These are phyloP conservation scores for Aphanoascus verrucosus DNA, from an alignment of 2,329 filamentous ascomycete species.

Conservation along the genomic window DNA sequence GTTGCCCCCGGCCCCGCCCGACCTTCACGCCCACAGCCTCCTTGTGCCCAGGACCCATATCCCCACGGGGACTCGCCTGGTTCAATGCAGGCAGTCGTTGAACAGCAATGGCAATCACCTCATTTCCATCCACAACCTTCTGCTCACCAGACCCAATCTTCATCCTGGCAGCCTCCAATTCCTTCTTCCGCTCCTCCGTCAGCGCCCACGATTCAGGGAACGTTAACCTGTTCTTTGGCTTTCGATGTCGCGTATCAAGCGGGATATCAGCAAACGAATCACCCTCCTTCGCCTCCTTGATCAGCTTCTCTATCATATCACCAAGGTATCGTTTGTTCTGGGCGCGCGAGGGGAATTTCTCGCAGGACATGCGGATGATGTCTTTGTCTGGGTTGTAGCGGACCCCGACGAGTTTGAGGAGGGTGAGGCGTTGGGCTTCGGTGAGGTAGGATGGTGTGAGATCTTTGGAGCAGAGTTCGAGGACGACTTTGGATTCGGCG, in stretches of 20 bases:
- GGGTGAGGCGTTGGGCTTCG: slow-evolving; percentile 59
- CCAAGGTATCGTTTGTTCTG: slow-evolving; percentile 96
- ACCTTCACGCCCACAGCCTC: slow-evolving; percentile 8
- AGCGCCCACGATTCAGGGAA: slow-evolving; percentile 81
- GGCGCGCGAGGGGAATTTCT: slow-evolving; percentile 75
- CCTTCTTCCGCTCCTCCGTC: slow-evolving; percentile 55
- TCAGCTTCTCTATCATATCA: slow-evolving; percentile 61
- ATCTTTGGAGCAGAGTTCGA: slow-evolving; percentile 72
- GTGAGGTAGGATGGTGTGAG: slow-evolving; percentile 51
- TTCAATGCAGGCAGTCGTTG: slow-evolving; percentile 26
- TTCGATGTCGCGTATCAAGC: slow-evolving; percentile 77
- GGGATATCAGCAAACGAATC: slow-evolving; percentile 86
- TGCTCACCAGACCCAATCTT: slow-evolving; percentile 45
- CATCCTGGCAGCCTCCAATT: slow-evolving; percentile 53
- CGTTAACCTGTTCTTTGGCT: slow-evolving; percentile 51
- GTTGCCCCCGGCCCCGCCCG: not conserved
- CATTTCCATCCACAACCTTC: slow-evolving; percentile 36
- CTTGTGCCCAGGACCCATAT: not conserved
- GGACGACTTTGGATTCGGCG: slow-evolving; percentile 82
- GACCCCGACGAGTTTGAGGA: slow-evolving; percentile 74
- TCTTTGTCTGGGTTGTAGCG: slow-evolving; percentile 80
- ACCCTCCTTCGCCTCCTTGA: slow-evolving; percentile 65
- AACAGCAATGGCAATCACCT: slow-evolving; percentile 30
- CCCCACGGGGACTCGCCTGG: slow-evolving; percentile 10
- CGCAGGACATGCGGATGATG: slow-evolving; percentile 79